A percentile compares a stretch with the other conserved stretches of the same genome.
Evolutionary conservation across 1,284 basidiomycete genomes (phyloP).

Genomic region (Ganoderma lingzhi): DNA sequence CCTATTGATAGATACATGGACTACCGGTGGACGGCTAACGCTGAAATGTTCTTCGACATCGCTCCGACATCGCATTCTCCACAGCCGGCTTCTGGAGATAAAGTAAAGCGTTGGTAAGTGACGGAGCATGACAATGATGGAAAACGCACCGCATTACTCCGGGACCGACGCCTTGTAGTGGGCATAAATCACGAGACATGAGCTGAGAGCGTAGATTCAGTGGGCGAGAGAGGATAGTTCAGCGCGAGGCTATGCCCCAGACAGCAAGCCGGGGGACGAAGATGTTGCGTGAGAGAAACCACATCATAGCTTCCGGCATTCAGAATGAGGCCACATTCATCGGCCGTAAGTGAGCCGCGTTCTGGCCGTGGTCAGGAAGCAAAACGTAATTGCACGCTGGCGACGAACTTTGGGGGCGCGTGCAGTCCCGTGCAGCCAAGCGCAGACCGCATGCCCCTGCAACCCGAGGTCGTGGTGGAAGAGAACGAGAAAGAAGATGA

Average conservation of each 20-base stretch:
- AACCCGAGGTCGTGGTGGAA: not conserved
- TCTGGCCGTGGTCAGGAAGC: constrained; percentile 4
- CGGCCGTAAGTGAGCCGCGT: not conserved
- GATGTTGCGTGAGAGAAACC: not conserved
- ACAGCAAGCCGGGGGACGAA: not conserved
- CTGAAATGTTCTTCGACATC: not conserved
- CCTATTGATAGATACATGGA: constrained; percentile 5
- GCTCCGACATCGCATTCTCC: constrained; percentile 4
- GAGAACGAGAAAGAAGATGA: not conserved
- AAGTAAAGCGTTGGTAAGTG: constrained; percentile 16
- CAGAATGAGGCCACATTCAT: constrained; percentile 4
- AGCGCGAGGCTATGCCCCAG: not conserved
- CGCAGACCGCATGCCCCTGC: not conserved
- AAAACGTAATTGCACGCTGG: not conserved
- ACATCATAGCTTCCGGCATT: not conserved
- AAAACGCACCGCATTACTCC: not conserved
- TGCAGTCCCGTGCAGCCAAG: not conserved
- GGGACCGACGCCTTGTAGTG: not conserved
- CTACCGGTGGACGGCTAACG: not conserved
- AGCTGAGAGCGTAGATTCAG: not conserved
- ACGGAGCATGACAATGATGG: constrained; percentile 12
- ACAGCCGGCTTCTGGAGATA: constrained; percentile 16
- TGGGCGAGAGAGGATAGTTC: not conserved
- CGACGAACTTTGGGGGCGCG: not conserved
- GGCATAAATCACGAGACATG: not conserved